Percentiles rank a stretch among this genome's conserved stretches.
These are phyloP conservation scores for Quercus cerris DNA, from an alignment of 306 rosid genomes.

Conservation along the genomic window DNA sequence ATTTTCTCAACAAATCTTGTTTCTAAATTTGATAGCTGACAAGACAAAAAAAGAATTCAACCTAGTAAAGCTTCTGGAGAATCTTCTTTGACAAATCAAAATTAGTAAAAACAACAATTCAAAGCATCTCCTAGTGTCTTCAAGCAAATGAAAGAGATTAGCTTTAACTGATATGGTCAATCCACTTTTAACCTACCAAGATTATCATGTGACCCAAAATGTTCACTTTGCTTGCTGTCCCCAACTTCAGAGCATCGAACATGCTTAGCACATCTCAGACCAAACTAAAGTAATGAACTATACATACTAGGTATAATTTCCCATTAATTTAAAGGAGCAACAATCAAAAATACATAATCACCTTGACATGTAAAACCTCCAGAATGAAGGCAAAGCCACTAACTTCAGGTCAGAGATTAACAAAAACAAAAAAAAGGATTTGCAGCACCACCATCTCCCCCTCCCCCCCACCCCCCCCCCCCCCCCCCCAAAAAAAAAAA, in stretches of 20 bases:
- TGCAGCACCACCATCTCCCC: background rate
- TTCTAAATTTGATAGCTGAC: no score
- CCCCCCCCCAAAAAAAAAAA: no score
- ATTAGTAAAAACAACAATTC: background rate
- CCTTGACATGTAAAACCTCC: background rate
- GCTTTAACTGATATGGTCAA: background rate
- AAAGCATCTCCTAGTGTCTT: no score
- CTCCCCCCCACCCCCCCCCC: no score
- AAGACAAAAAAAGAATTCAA: no score
- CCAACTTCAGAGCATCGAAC: background rate
- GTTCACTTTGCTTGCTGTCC: background rate
- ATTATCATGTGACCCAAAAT: background rate
- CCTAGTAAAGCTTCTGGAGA: background rate
- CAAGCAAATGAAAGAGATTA: background rate
- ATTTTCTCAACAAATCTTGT: no score
- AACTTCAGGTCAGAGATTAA: no score
- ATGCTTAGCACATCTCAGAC: background rate
- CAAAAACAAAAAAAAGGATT: no score
- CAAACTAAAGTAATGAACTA: background rate
- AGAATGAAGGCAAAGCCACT: background rate
- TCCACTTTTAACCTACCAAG: background rate
- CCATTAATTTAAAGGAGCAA: background rate
- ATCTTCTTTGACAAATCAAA: background rate
- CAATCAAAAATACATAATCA: background rate
- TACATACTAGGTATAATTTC: background rate